These are phyloP conservation scores for Acorus calamus DNA, from an alignment of 106 monocot genomes.

Conservation along the genomic window DNA sequence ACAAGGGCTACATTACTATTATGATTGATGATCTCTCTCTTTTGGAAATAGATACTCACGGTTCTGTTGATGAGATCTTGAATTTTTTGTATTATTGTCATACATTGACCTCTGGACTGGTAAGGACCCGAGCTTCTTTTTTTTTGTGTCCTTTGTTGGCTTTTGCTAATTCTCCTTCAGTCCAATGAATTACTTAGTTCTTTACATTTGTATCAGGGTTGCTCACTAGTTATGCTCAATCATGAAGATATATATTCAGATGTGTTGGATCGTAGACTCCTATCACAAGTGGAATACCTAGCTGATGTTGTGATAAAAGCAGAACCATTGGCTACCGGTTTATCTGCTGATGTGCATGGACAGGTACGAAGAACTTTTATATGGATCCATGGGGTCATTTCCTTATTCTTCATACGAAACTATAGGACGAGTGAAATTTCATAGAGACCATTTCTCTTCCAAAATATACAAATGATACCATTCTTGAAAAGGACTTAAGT, in stretches of 20 bases:
- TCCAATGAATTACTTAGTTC: neutral
- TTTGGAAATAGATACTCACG: slow-evolving; percentile 65
- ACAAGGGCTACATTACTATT: slow-evolving; percentile 21
- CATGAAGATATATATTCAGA: slow-evolving; percentile 78
- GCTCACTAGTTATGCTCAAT: slow-evolving; percentile 59
- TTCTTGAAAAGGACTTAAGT: too few relatives aligned
- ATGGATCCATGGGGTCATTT: neutral
- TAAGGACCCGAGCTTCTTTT: slow-evolving; percentile 13
- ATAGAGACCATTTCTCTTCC: neutral
- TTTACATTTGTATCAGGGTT: slow-evolving; percentile 31
- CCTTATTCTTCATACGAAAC: neutral
- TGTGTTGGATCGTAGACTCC: slow-evolving; percentile 25
- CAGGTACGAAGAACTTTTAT: slow-evolving; percentile 35
- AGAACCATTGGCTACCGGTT: slow-evolving; percentile 70
- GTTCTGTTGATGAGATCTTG: slow-evolving; percentile 52
- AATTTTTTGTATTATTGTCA: slow-evolving; percentile 74
- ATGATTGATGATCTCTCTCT: slow-evolving; percentile 86
- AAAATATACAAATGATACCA: too few relatives aligned
- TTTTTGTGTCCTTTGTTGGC: neutral
- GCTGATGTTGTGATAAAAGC: slow-evolving; percentile 46
- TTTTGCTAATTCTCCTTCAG: neutral
- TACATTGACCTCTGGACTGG: slow-evolving; percentile 50
- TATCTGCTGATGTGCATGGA: slow-evolving; percentile 88
- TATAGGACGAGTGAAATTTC: neutral
- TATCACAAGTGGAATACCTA: slow-evolving; percentile 32